Evolutionary conservation across 768 basidiomycete genomes (phyloP).

Genomic region (Coprinellus aureogranulatus): DNA sequence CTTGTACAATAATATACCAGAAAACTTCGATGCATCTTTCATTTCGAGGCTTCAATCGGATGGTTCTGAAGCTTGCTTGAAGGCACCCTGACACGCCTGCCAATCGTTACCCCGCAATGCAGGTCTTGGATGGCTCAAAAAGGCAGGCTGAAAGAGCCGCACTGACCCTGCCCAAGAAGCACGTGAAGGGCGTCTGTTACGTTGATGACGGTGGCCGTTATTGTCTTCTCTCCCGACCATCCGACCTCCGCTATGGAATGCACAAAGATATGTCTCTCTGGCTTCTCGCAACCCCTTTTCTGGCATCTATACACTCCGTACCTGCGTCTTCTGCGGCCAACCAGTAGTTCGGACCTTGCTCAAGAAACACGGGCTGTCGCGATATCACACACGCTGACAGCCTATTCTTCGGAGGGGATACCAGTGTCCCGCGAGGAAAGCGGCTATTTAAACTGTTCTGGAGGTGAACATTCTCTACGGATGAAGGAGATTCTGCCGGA

Average conservation of each 20-base stretch:
- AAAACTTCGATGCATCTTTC: background rate
- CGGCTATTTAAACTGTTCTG: background rate
- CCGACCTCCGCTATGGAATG: slow-evolving; percentile 5
- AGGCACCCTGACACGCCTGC: background rate
- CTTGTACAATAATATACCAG: slow-evolving; percentile 3
- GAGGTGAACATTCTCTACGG: background rate
- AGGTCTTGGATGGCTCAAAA: background rate
- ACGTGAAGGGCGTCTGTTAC: background rate
- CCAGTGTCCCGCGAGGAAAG: background rate
- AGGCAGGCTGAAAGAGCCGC: slow-evolving; percentile 9
- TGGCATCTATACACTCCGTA: slow-evolving; percentile 4
- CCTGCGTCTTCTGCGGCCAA: background rate
- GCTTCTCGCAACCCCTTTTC: slow-evolving; percentile 1
- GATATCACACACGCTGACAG: background rate
- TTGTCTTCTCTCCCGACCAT: slow-evolving; percentile 19
- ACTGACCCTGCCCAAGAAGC: background rate
- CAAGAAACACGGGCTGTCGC: background rate
- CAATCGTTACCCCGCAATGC: background rate
- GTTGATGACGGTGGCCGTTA: slow-evolving; percentile 19
- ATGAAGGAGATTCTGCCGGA: background rate
- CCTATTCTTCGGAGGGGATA: background rate
- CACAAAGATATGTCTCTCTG: background rate
- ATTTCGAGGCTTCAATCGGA: too few relatives aligned
- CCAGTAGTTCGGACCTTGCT: background rate
- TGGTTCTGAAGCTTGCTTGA: too few relatives aligned